Evolutionary conservation across 495 filamentous ascomycete species (phyloP).

Genomic region (Eremomyces bilateralis): DNA sequence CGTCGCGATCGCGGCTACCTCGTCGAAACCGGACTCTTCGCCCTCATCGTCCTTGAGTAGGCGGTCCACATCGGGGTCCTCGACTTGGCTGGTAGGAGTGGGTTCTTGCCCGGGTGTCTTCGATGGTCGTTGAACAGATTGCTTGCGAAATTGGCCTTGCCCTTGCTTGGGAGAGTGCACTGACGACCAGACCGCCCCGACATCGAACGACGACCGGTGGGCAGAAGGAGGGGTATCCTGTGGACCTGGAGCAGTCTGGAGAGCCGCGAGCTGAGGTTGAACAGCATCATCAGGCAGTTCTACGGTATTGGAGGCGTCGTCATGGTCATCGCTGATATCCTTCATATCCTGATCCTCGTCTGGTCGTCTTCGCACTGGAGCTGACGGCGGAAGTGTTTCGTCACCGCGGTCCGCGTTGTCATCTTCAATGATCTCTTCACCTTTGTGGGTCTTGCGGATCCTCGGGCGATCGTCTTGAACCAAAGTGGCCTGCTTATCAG

Average conservation of each 20-base stretch:
- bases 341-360: background rate
- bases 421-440: constrained; percentile 71
- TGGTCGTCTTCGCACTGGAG: background rate
- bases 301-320: constrained; percentile 4
- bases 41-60: constrained; percentile 61
- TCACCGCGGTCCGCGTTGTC: constrained; percentile 21
- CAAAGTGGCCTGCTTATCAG: constrained; percentile 73
- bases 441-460: constrained; percentile 82
- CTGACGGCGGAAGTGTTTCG: background rate
- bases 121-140: constrained; percentile 25
- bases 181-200: constrained; percentile 46
- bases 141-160: constrained; percentile 10
- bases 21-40: constrained; percentile 35
- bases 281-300: constrained; percentile 16
- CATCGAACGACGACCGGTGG: constrained; percentile 41
- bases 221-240: background rate
- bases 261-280: constrained; percentile 2
- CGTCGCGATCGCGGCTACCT: constrained; percentile 54
- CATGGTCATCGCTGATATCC: background rate
- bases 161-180: constrained; percentile 32
- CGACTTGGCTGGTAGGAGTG: constrained; percentile 28
- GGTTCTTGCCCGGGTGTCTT: constrained; percentile 17
- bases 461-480: constrained; percentile 60
- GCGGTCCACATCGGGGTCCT: constrained; percentile 78
- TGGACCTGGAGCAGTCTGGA: constrained; percentile 7